A percentile compares a stretch with the other conserved stretches of the same genome.
Evolutionary conservation across 2,329 filamentous ascomycete species (phyloP).

Genomic region (Verticillium dahliae): DNA sequence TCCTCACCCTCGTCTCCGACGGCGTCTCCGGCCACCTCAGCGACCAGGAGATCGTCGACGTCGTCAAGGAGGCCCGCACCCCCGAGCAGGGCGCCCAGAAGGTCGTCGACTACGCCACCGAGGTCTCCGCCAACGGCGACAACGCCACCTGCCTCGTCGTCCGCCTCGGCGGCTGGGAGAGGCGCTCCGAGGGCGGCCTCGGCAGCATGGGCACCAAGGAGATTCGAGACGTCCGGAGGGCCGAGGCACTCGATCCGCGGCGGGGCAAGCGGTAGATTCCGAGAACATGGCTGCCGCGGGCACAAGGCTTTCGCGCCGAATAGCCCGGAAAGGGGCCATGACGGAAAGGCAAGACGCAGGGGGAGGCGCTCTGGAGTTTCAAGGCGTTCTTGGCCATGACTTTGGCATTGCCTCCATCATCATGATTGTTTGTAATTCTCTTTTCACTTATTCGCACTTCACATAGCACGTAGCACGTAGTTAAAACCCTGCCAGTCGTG

Average conservation of each 20-base stretch:
- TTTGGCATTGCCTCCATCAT: no score
- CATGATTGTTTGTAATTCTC: neutral
- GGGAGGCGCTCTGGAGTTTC: no score
- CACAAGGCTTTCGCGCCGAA: no score
- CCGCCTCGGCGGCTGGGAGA: conserved; percentile 62
- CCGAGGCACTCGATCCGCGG: conserved; percentile 77
- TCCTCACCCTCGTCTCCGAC: conserved; percentile 82
- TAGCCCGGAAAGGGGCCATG: no score
- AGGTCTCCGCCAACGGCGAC: conserved; percentile 64
- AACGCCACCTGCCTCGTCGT: conserved; percentile 65
- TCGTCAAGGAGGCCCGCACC: conserved; percentile 87
- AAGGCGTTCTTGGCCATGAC: no score
- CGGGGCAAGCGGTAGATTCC: conserved; percentile 45
- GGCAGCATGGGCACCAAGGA: conserved; percentile 91
- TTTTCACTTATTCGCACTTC: neutral
- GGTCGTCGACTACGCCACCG: conserved; percentile 81
- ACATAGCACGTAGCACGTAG: neutral
- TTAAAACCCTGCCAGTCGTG: neutral
- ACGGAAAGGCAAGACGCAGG: neutral
- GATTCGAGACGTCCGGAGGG: conserved; percentile 73
- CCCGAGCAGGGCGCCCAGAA: conserved; percentile 77
- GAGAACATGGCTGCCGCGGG: no score
- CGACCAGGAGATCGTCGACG: conserved; percentile 94
- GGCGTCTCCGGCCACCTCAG: conserved; percentile 79
- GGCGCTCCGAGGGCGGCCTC: conserved; percentile 73